These are phyloP conservation scores for Coemansia sp. DNA, from an alignment of 192 early-diverging fungal genomes.

Conservation along the genomic window DNA sequence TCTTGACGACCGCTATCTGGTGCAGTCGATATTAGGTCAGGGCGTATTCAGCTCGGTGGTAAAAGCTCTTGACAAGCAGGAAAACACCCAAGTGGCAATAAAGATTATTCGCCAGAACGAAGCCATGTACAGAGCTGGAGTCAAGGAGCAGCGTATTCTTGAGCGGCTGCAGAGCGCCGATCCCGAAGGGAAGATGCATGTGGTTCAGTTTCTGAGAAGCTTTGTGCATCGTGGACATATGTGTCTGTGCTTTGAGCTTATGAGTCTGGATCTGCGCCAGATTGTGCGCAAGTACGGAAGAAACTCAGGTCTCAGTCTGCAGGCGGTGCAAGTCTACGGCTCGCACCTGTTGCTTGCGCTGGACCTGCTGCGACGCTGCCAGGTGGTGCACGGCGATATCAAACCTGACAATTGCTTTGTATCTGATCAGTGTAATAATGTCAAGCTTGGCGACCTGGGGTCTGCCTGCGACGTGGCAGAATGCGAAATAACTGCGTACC, in stretches of 20 bases:
- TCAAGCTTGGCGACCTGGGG: constrained; percentile 95
- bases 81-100: constrained; percentile 83
- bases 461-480: constrained; percentile 84
- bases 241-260: constrained; percentile 92
- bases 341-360: constrained; percentile 86
- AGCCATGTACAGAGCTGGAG: constrained; percentile 83
- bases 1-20: constrained; percentile 82
- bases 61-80: constrained; percentile 75
- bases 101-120: constrained; percentile 97
- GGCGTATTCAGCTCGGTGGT: constrained; percentile 96
- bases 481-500: constrained; percentile 93
- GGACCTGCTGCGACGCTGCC: constrained; percentile 76
- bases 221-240: constrained; percentile 91
- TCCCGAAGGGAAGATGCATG: constrained; percentile 84
- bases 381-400: constrained; percentile 92
- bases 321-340: constrained; percentile 88
- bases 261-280: constrained; percentile 90
- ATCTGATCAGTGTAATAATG: constrained; percentile 68
- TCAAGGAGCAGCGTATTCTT: constrained; percentile 87
- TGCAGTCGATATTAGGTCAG: constrained; percentile 80
- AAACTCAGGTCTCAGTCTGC: constrained; percentile 88
- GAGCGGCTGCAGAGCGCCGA: constrained; percentile 82
- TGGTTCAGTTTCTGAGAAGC: constrained; percentile 77
- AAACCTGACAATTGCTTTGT: constrained; percentile 98
- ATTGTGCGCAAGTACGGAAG: constrained; percentile 94